Conservation (phyloP, 331 rosid genomes). For the Malus hybrid region DNA sequence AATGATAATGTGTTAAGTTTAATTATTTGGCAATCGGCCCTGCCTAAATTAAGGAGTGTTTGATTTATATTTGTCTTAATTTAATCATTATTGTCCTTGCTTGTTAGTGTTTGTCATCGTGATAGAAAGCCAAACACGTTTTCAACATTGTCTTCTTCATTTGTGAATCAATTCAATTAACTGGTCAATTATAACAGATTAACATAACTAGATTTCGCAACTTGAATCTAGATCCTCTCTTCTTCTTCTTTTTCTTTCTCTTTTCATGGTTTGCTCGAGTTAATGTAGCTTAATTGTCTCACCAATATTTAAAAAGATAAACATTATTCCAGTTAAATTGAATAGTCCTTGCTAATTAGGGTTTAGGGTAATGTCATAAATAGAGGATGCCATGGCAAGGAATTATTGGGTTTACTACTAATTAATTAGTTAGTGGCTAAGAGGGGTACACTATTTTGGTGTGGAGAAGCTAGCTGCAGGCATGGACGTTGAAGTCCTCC, state of each 20-base stretch:
- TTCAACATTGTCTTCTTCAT: neutral
- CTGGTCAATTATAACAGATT: neutral
- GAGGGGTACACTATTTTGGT: neutral
- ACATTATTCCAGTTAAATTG: neutral
- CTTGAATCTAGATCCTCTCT: neutral
- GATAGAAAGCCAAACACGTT: neutral
- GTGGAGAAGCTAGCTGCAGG: neutral
- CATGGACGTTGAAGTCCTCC: neutral
- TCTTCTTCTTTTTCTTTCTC: neutral
- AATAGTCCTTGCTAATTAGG: neutral
- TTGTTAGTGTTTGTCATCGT: neutral
- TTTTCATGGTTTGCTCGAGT: neutral
- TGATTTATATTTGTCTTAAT: neutral
- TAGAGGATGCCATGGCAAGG: no score
- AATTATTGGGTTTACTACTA: neutral
- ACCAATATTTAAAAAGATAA: neutral
- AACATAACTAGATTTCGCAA: neutral
- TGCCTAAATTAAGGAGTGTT: neutral
- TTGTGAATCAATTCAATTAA: neutral
- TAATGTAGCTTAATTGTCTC: neutral
- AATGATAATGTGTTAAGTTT: neutral
- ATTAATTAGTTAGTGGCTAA: neutral
- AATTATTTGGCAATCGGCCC: neutral
- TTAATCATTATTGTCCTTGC: neutral
- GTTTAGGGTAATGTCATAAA: no score